Conservation (phyloP, 495 filamentous ascomycete species). For the Podospora bellae-mahoneyi region DNA sequence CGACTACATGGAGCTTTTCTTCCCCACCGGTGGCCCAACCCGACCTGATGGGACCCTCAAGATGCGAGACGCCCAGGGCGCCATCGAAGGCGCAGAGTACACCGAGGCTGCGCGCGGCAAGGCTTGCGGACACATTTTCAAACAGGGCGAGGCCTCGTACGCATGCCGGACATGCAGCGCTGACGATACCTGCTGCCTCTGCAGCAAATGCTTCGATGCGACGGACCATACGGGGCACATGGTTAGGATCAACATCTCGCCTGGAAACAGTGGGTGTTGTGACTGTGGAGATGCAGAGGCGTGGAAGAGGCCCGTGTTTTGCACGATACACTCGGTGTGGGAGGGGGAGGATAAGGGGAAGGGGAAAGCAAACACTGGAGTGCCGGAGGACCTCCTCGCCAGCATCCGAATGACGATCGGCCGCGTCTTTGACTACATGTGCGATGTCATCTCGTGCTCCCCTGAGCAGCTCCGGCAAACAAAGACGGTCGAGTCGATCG, state of each 20-base stretch:
- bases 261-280: conserved; percentile 91
- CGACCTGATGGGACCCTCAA: conserved; percentile 61
- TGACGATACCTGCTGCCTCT: conserved; percentile 83
- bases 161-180: conserved; percentile 87
- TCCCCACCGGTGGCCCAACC: conserved; percentile 63
- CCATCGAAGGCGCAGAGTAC: conserved; percentile 89
- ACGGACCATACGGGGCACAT: conserved; percentile 94
- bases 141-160: conserved; percentile 86
- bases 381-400: conserved; percentile 70
- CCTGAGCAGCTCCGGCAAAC: conserved; percentile 87
- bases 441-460: conserved; percentile 95
- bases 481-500: conserved; percentile 76
- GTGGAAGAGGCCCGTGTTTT: conserved; percentile 83
- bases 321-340: conserved; percentile 81
- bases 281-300: conserved; percentile 95
- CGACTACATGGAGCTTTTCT: conserved; percentile 71
- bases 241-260: conserved; percentile 78
- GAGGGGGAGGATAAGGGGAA: conserved; percentile 60
- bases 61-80: conserved; percentile 81
- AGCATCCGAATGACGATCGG: conserved; percentile 81
- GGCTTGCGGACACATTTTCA: conserved; percentile 96
- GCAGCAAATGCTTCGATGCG: conserved; percentile 87
- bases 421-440: conserved; percentile 84
- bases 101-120: conserved; percentile 88
- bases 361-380: conserved; percentile 49